phyloP scores from a whole-genome alignment of 441 rosid genomes.

The Cnidoscolus chayamansa region DNA sequence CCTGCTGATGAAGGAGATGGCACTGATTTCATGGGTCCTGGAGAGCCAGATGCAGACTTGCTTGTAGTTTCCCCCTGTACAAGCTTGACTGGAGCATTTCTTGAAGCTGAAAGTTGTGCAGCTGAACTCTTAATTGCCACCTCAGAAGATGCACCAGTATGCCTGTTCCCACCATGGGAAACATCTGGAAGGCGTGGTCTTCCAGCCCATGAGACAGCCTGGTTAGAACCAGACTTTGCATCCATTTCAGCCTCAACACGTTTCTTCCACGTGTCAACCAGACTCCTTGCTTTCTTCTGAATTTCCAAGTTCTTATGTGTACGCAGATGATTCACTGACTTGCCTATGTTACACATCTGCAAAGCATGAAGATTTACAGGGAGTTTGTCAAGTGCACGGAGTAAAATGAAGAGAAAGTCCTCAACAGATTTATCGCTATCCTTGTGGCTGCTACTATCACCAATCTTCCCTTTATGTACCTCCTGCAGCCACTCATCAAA shows the following conservation, averaged over 20 bases:
- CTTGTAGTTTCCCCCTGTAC: slow-evolving; percentile 46
- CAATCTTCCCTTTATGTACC: slow-evolving; percentile 82
- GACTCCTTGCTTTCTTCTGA: slow-evolving; percentile 86
- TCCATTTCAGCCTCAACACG: slow-evolving; percentile 98
- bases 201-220: slow-evolving; percentile 58
- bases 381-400: slow-evolving; percentile 86
- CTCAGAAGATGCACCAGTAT: slow-evolving; percentile 58
- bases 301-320: slow-evolving; percentile 76
- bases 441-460: slow-evolving; percentile 59
- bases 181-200: slow-evolving; percentile 57
- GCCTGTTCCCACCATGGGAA: slow-evolving; percentile 57
- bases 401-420: slow-evolving; percentile 72
- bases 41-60: slow-evolving; percentile 53
- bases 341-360: slow-evolving; percentile 87
- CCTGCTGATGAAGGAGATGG: slow-evolving; percentile 41
- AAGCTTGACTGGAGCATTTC: slow-evolving; percentile 52
- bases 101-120: slow-evolving; percentile 55
- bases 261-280: slow-evolving; percentile 98
- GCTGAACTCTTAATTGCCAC: slow-evolving; percentile 56
- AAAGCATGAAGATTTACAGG: slow-evolving; percentile 91
- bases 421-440: slow-evolving; percentile 70
- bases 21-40: slow-evolving; percentile 50
- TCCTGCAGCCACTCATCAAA: slow-evolving; percentile 99
- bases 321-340: slow-evolving; percentile 92
- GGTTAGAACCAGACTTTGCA: slow-evolving; percentile 65